Evolutionary conservation across 208 protist genomes (phyloP).

Genomic region (Trypanosoma lewisi): DNA sequence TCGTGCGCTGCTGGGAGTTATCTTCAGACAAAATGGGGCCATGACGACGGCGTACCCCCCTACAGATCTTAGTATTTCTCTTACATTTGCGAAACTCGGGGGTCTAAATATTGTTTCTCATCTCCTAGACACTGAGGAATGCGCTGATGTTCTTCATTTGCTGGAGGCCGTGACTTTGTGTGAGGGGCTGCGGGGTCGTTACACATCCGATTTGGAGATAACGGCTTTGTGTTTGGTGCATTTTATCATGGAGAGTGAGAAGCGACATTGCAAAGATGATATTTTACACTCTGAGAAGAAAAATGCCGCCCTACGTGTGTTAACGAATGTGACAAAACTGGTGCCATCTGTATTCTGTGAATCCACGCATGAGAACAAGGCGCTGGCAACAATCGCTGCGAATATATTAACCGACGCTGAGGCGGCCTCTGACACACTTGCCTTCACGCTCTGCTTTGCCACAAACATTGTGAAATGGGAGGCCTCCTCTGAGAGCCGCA

Average conservation of each 20-base stretch:
- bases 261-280: background rate
- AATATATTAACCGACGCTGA: constrained; percentile 9
- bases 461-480: constrained; percentile 80
- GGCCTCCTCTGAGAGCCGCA: constrained; percentile 5
- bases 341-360: constrained; percentile 22
- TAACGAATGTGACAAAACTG: constrained; percentile 68
- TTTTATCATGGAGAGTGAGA: constrained; percentile 2
- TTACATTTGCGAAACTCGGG: constrained; percentile 29
- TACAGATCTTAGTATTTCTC: constrained; percentile 21
- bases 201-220: constrained; percentile 5
- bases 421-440: constrained; percentile 28
- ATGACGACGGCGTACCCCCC: background rate
- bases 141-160: constrained; percentile 23
- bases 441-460: constrained; percentile 65
- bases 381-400: constrained; percentile 13
- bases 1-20: constrained; percentile 28
- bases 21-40: constrained; percentile 36
- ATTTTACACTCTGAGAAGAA: constrained; percentile 1
- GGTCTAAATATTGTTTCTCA: constrained; percentile 32
- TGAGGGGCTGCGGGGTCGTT: constrained; percentile 2
- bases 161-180: constrained; percentile 28
- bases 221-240: constrained; percentile 10
- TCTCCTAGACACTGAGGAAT: constrained; percentile 19
- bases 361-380: background rate
- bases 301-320: constrained; percentile 40